phyloP scores from a whole-genome alignment of 2,329 filamentous ascomycete genomes.

The Cyclaneusma minus region DNA sequence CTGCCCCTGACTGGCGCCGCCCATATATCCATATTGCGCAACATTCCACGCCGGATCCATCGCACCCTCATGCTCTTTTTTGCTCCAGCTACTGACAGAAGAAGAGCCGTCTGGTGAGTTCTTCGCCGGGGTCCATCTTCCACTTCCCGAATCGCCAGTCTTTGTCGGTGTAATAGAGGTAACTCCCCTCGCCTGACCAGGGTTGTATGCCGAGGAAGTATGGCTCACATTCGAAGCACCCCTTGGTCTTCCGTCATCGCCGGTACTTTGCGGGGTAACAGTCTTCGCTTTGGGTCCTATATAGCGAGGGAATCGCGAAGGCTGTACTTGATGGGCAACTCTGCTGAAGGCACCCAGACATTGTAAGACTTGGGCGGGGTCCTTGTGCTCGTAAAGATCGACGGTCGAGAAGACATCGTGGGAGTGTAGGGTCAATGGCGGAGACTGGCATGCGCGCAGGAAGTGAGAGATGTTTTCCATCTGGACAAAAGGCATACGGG shows the following conservation, averaged over 20 bases:
- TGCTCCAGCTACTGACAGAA: constrained; percentile 88
- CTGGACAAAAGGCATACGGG: constrained; percentile 93
- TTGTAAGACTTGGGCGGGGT: constrained; percentile 89
- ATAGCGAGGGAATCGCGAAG: constrained; percentile 53
- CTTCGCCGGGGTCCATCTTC: constrained; percentile 47
- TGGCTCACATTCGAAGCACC: constrained; percentile 43
- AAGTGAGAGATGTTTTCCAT: constrained; percentile 99
- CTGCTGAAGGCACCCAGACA: constrained; percentile 86
- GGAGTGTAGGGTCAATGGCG: constrained; percentile 73
- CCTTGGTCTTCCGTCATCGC: constrained; percentile 28
- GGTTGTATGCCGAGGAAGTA: constrained; percentile 31
- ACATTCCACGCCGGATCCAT: constrained; percentile 96
- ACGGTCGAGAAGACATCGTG: constrained; percentile 97
- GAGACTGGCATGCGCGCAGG: constrained; percentile 69
- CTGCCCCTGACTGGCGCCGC: constrained; percentile 89
- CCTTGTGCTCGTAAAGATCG: constrained; percentile 88
- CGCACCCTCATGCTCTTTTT: constrained; percentile 59
- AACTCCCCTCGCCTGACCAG: constrained; percentile 25
- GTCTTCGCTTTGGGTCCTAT: constrained; percentile 56
- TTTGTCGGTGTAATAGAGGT: constrained; percentile 19
- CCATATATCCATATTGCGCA: constrained; percentile 96
- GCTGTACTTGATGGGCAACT: constrained; percentile 60
- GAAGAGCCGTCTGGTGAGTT: constrained; percentile 37
- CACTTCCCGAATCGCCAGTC: constrained; percentile 27
- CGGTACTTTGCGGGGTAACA: constrained; percentile 53